Conservation (phyloP, 371 early-diverging fungal genomes). For the Mortierella sp. region DNA sequence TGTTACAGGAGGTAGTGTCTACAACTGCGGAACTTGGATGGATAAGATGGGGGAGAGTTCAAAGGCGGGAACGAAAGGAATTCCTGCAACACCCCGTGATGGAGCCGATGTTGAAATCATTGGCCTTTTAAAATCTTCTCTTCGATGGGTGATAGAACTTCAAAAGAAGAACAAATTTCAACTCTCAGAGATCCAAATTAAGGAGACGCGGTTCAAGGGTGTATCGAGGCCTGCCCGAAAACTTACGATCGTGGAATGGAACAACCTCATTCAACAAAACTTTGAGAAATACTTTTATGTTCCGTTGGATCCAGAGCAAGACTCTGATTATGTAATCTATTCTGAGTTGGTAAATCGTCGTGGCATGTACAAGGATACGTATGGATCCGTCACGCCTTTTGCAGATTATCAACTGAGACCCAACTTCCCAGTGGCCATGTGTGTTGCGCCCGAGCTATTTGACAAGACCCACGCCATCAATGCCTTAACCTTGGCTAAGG, state of each 20-base stretch:
- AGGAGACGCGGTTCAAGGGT: conserved; percentile 36
- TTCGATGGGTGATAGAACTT: conserved; percentile 84
- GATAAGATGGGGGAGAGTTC: conserved; percentile 98
- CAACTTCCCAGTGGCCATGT: conserved; percentile 93
- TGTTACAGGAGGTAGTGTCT: conserved; percentile 88
- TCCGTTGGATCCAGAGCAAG: conserved; percentile 72
- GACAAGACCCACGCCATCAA: conserved; percentile 76
- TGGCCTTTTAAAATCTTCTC: conserved; percentile 85
- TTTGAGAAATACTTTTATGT: conserved; percentile 94
- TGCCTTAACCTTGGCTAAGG: conserved; percentile 75
- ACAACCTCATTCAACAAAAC: conserved; percentile 76
- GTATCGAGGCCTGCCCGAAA: conserved; percentile 19
- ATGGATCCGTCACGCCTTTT: conserved; percentile 76
- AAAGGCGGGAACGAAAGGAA: conserved; percentile 91
- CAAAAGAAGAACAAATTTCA: conserved; percentile 60
- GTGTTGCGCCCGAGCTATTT: conserved; percentile 95
- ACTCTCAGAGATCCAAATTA: conserved; percentile 62
- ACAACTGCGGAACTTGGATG: conserved; percentile 99
- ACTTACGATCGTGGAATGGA: conserved; percentile 81
- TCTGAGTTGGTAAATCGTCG: conserved; percentile 84
- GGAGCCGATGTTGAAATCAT: conserved; percentile 95
- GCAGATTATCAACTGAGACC: conserved; percentile 95
- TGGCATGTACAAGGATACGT: conserved; percentile 96
- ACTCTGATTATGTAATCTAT: conserved; percentile 73
- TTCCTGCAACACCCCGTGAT: conserved; percentile 95